These are phyloP conservation scores for Monilinia vaccinii-corymbosi DNA, from an alignment of 2,329 filamentous ascomycete genomes.

Conservation along the genomic window DNA sequence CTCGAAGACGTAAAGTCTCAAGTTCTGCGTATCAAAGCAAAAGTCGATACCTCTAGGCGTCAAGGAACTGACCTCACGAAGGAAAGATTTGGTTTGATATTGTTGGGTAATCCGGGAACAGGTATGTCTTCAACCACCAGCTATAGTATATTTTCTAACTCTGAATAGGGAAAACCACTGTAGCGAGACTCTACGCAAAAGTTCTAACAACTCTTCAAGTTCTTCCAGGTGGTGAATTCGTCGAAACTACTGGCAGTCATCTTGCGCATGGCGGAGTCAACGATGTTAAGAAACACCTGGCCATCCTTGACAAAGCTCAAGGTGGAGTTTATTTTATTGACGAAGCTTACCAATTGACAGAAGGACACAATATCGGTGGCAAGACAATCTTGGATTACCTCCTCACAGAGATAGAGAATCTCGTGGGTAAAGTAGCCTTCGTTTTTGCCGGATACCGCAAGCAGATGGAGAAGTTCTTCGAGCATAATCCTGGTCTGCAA, in stretches of 20 bases:
- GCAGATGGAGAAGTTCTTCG: slow-evolving; percentile 69
- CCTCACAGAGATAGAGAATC: slow-evolving; percentile 63
- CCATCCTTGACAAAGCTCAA: slow-evolving; percentile 49
- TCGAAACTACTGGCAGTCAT: slow-evolving; percentile 59
- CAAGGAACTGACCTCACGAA: slow-evolving; percentile 46
- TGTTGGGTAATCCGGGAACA: slow-evolving; percentile 70
- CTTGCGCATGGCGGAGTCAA: slow-evolving; percentile 54
- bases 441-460: slow-evolving; percentile 65
- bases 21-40: slow-evolving; percentile 53
- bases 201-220: slow-evolving; percentile 55
- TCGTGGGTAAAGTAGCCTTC: slow-evolving; percentile 59
- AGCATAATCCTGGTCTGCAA: slow-evolving; percentile 61
- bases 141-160: slow-evolving; percentile 24
- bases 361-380: slow-evolving; percentile 48
- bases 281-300: slow-evolving; percentile 47
- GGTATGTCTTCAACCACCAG: slow-evolving; percentile 34
- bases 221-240: slow-evolving; percentile 49
- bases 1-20: slow-evolving; percentile 58
- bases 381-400: slow-evolving; percentile 59
- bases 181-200: slow-evolving; percentile 60
- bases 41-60: slow-evolving; percentile 49
- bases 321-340: slow-evolving; percentile 71
- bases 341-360: slow-evolving; percentile 66
- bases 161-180: slow-evolving; percentile 62
- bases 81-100: slow-evolving; percentile 52